A percentile compares a stretch with the other conserved stretches of the same genome.
Evolutionary conservation across 257 asterid genomes (phyloP).

Genomic region (Orobanche coerulescens): DNA sequence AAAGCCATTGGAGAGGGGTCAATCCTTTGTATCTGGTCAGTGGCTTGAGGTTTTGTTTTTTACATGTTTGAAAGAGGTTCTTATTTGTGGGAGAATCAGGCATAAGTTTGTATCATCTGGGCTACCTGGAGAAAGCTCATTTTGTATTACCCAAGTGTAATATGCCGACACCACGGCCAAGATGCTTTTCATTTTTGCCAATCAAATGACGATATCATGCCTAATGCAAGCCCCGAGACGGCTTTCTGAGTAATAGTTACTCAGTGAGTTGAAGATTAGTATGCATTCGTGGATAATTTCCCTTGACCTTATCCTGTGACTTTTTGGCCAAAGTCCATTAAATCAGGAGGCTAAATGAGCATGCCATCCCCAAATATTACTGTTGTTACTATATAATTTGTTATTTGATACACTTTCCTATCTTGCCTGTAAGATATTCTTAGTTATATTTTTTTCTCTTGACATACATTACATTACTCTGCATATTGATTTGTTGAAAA

Average conservation of each 20-base stretch:
- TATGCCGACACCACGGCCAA: neutral
- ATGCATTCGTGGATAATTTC: neutral
- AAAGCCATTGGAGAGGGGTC: neutral
- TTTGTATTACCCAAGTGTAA: neutral
- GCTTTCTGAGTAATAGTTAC: too few species aligned
- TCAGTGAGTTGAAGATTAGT: neutral
- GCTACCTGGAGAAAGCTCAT: neutral
- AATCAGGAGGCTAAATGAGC: neutral
- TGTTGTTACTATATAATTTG: constrained; percentile 6
- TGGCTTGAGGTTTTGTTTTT: neutral
- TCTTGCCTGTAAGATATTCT: neutral
- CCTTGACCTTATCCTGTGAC: neutral
- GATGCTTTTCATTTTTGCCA: neutral
- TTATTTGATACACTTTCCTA: neutral
- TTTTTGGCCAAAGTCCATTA: neutral
- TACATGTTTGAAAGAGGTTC: neutral
- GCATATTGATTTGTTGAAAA: neutral
- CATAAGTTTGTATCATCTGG: neutral
- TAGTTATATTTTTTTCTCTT: neutral
- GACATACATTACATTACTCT: neutral
- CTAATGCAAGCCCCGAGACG: too few species aligned
- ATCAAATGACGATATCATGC: neutral
- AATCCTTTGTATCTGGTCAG: neutral
- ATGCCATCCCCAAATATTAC: neutral
- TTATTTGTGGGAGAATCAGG: neutral